Percentiles rank a stretch among this genome's conserved stretches.
These are phyloP conservation scores for Radiomyces spectabilis DNA, from an alignment of 192 early-diverging fungal species.

Conservation along the genomic window DNA sequence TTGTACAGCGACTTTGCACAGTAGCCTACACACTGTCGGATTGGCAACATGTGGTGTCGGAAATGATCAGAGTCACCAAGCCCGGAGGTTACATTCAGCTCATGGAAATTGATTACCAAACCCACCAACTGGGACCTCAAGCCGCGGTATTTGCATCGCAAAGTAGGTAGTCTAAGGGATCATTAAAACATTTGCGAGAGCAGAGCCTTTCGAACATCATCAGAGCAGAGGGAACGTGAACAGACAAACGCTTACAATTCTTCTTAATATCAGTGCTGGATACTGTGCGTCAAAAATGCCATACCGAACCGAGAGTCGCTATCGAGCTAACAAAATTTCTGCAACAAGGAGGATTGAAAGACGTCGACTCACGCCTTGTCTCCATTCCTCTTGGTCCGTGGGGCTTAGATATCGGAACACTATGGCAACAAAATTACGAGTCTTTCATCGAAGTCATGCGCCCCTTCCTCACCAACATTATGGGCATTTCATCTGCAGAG, in stretches of 20 bases:
- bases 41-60: conserved; percentile 1
- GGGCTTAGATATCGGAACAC: conserved; percentile 15
- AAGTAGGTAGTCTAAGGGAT: no score
- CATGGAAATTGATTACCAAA: conserved; percentile 18
- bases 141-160: no score
- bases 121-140: not conserved
- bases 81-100: conserved; percentile 29
- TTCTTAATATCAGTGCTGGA: no score
- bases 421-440: conserved; percentile 11
- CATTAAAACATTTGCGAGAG: no score
- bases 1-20: conserved; percentile 2
- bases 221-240: no score
- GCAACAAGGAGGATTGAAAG: not conserved
- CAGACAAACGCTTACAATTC: no score
- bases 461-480: not conserved
- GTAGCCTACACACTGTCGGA: not conserved
- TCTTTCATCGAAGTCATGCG: not conserved
- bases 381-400: conserved; percentile 14
- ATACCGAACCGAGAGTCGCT: conserved; percentile 7
- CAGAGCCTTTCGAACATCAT: no score
- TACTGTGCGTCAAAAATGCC: not conserved
- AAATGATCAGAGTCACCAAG: conserved; percentile 22
- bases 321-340: not conserved
- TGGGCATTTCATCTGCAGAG: not conserved
- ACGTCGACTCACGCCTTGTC: not conserved